Conservation (phyloP, 768 basidiomycete species). For the Rhizopogon roseolus region DNA sequence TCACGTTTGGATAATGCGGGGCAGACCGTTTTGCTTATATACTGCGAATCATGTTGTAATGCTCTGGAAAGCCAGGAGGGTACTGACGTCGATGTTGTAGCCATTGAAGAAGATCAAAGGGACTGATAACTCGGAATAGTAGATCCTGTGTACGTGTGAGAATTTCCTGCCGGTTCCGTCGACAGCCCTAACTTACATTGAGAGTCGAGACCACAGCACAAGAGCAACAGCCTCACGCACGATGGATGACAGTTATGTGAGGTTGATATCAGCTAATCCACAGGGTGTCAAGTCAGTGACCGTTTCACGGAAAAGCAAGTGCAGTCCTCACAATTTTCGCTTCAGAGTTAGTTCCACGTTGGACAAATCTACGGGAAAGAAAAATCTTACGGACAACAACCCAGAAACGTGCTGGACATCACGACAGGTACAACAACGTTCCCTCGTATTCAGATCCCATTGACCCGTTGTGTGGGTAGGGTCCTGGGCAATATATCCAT, state of each 20-base stretch:
- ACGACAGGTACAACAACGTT: constrained; percentile 48
- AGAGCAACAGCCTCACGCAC: constrained; percentile 1
- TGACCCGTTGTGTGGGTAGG: constrained; percentile 36
- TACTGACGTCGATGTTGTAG: background rate
- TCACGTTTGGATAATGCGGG: constrained; percentile 34
- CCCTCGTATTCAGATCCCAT: background rate
- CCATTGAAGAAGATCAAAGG: background rate
- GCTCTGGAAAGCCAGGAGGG: background rate
- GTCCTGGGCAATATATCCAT: constrained; percentile 73
- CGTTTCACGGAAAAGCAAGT: constrained; percentile 28
- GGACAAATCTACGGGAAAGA: constrained; percentile 70
- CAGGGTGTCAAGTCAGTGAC: constrained; percentile 33
- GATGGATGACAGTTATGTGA: constrained; percentile 19
- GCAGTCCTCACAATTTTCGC: constrained; percentile 3
- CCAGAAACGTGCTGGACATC: constrained; percentile 86
- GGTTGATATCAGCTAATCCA: constrained; percentile 11
- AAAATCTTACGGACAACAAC: constrained; percentile 61
- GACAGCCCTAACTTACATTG: too few species aligned
- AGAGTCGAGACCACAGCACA: background rate
- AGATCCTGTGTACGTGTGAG: background rate
- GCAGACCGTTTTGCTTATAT: constrained; percentile 21
- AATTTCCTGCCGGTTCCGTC: background rate
- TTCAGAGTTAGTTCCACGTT: constrained; percentile 75
- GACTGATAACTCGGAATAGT: too few species aligned
- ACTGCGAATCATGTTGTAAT: background rate